These are phyloP conservation scores for Skeletonema tropicum DNA, from an alignment of 108 stramenopile genomes.

Conservation along the genomic window DNA sequence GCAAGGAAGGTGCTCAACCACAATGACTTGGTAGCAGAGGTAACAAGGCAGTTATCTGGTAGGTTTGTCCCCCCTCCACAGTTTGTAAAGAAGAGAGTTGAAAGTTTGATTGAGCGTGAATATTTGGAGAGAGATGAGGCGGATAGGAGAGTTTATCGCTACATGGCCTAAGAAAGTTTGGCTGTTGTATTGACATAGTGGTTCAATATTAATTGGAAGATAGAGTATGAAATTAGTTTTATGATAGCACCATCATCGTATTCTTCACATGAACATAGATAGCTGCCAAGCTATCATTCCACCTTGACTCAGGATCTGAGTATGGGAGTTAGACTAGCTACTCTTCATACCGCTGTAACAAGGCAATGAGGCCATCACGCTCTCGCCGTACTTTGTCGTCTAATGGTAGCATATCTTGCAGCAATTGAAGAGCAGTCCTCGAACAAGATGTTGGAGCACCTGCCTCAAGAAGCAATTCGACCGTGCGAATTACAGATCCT, in stretches of 20 bases:
- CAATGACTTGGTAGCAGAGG: constrained; percentile 95
- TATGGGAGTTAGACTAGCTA: too few relatives aligned
- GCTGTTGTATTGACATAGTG: constrained; percentile 2
- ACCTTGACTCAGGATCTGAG: too few relatives aligned
- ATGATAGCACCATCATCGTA: too few relatives aligned
- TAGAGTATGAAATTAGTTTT: too few relatives aligned
- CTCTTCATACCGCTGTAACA: neutral
- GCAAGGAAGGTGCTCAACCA: constrained; percentile 91
- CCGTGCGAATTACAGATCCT: constrained; percentile 5
- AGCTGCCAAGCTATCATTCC: too few relatives aligned
- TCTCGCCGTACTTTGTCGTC: neutral
- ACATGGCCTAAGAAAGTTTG: constrained; percentile 74
- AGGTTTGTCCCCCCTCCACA: constrained; percentile 89
- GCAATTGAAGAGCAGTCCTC: constrained; percentile 2
- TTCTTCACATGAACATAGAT: neutral
- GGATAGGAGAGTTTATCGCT: constrained; percentile 86
- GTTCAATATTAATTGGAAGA: constrained; percentile 2
- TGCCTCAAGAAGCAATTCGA: neutral
- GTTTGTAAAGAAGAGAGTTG: constrained; percentile 95
- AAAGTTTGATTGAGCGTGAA: constrained; percentile 96
- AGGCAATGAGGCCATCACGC: constrained; percentile 3
- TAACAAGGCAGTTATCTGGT: constrained; percentile 80
- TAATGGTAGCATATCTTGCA: neutral
- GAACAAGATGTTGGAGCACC: neutral
- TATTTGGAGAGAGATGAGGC: constrained; percentile 91